A percentile compares a stretch with the other conserved stretches of the same genome.
Conservation (phyloP, 495 filamentous ascomycete species). For the Penicillium maclennaniae region DNA sequence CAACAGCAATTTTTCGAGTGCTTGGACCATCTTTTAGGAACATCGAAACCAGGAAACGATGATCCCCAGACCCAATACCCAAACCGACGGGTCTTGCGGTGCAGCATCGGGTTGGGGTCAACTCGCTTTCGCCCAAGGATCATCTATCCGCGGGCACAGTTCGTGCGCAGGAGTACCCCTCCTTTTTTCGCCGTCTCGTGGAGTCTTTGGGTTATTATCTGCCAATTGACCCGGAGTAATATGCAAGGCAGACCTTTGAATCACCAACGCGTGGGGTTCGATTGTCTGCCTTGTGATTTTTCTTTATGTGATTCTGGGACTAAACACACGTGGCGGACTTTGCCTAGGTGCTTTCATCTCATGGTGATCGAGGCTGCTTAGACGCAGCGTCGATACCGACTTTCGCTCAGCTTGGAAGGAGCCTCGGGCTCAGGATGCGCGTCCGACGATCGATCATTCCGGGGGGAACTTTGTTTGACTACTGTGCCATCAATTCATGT, state of each 20-base stretch:
- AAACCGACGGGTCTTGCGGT: conserved; percentile 15
- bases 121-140: conserved; percentile 18
- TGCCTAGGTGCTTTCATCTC: background rate
- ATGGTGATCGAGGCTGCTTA: background rate
- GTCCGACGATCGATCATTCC: conserved; percentile 2
- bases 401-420: conserved; percentile 5
- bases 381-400: background rate
- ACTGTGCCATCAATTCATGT: background rate
- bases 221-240: conserved; percentile 10
- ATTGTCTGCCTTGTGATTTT: background rate
- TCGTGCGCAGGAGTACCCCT: conserved; percentile 13
- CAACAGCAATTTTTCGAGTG: background rate
- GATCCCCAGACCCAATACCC: conserved; percentile 20
- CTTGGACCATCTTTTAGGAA: background rate
- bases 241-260: conserved; percentile 17
- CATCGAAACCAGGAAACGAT: background rate
- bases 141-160: conserved; percentile 13
- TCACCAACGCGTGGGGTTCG: conserved; percentile 13
- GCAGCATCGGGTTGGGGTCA: conserved; percentile 5
- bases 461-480: background rate
- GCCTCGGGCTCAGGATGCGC: background rate
- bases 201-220: conserved; percentile 1
- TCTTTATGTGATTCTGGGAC: background rate
- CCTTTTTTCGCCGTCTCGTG: background rate
- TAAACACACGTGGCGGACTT: conserved; percentile 2